phyloP scores from a whole-genome alignment of 306 rosid species.

The Casuarina equisetifolia region DNA sequence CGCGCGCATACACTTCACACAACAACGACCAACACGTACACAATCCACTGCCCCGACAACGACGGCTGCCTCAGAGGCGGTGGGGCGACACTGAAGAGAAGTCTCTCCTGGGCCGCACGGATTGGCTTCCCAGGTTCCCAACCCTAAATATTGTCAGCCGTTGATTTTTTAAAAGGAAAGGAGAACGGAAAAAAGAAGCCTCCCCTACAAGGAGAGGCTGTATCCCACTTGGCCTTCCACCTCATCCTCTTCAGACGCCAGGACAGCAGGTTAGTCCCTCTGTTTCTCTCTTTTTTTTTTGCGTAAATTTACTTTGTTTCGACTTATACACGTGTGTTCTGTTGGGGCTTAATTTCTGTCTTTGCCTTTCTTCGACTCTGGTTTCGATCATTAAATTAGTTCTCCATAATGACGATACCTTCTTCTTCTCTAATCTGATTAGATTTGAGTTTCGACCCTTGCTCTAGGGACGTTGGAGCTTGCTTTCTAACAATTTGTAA shows the following conservation, averaged over 20 bases:
- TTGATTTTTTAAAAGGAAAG: slow-evolving; percentile 19
- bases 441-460: neutral
- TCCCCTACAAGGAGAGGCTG: slow-evolving; percentile 8
- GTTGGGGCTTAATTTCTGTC: neutral
- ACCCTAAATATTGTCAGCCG: slow-evolving; percentile 33
- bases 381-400: slow-evolving; percentile 6
- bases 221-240: slow-evolving; percentile 79
- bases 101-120: slow-evolving; percentile 11
- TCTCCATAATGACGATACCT: neutral
- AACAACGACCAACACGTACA: neutral
- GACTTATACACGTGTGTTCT: neutral
- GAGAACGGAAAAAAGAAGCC: neutral
- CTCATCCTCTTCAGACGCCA: slow-evolving; percentile 56
- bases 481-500: neutral
- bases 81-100: neutral
- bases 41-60: neutral
- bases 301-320: neutral
- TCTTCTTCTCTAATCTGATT: neutral
- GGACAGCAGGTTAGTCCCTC: slow-evolving; percentile 52
- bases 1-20: slow-evolving; percentile 11
- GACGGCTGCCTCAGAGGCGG: neutral
- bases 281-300: slow-evolving; percentile 35
- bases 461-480: no score
- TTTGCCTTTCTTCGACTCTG: slow-evolving; percentile 10
- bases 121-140: slow-evolving; percentile 11